Percentiles rank a stretch among this genome's conserved stretches.
Conservation (phyloP, 2,329 filamentous ascomycete genomes). For the Talaromyces sp. region DNA sequence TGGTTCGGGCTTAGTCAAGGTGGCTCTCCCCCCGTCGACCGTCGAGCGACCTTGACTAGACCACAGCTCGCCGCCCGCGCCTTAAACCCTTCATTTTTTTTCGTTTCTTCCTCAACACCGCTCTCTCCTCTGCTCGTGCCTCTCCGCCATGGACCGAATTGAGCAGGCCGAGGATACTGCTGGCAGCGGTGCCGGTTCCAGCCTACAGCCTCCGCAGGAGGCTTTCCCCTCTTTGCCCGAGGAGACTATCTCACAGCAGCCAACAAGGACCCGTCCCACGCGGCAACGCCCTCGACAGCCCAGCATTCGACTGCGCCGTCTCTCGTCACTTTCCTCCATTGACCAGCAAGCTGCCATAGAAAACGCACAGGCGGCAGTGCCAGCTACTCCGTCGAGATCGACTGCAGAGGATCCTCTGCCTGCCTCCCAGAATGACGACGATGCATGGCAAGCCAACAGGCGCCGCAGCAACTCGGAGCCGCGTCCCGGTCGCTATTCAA, state of each 20-base stretch:
- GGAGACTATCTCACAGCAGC: not conserved
- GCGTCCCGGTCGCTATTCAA: conserved; percentile 28
- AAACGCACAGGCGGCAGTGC: not conserved
- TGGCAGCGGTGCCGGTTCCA: conserved; percentile 8
- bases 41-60: not conserved
- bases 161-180: conserved; percentile 24
- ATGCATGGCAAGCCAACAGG: conserved; percentile 23
- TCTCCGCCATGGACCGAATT: conserved; percentile 32
- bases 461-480: conserved; percentile 39
- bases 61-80: not conserved
- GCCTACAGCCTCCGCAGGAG: conserved; percentile 9
- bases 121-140: not conserved
- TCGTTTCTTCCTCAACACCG: not conserved
- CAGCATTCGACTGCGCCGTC: conserved; percentile 17
- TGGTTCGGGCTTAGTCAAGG: not conserved
- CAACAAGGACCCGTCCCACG: not conserved
- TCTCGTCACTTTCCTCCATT: conserved; percentile 10
- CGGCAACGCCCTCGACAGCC: conserved; percentile 10
- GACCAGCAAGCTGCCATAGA: not conserved
- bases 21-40: not conserved
- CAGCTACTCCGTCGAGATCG: not conserved
- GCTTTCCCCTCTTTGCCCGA: conserved; percentile 13
- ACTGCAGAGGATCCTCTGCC: not conserved
- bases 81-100: not conserved
- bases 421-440: conserved; percentile 17